Evolutionary conservation across 176 grass and related monocot species (phyloP).

Genomic region (Eragrostis nindensis): DNA sequence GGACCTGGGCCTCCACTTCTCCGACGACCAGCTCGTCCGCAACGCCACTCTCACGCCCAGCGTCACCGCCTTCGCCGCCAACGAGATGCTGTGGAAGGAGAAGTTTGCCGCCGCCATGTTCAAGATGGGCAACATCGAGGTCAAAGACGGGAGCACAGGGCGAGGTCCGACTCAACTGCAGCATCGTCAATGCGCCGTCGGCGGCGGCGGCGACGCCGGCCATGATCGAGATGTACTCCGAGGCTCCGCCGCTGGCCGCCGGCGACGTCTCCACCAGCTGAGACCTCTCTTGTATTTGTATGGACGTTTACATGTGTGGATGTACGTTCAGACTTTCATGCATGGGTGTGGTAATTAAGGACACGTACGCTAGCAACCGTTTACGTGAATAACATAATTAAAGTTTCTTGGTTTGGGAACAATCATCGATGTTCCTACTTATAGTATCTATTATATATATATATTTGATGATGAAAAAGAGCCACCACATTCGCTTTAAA

Average conservation of each 20-base stretch:
- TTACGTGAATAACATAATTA: too few relatives aligned
- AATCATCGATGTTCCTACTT: too few relatives aligned
- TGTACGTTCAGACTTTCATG: too few relatives aligned
- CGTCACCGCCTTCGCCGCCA: slow-evolving; percentile 29
- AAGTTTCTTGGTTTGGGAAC: too few relatives aligned
- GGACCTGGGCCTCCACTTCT: slow-evolving; percentile 58
- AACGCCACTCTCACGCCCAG: slow-evolving; percentile 24
- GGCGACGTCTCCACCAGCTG: slow-evolving; percentile 17
- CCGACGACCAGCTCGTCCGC: slow-evolving; percentile 59
- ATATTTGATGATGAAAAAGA: too few relatives aligned
- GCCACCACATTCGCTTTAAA: too few relatives aligned
- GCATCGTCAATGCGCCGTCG: slow-evolving; percentile 45
- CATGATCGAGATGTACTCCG: slow-evolving; percentile 17
- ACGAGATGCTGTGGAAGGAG: slow-evolving; percentile 48
- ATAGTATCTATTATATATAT: too few relatives aligned
- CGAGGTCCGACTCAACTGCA: slow-evolving; percentile 57
- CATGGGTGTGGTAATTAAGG: too few relatives aligned
- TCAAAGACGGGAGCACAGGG: slow-evolving; percentile 36
- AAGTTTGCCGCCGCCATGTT: slow-evolving; percentile 52
- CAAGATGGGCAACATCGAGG: slow-evolving; percentile 57
- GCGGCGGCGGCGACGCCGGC: not conserved
- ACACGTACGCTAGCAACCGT: too few relatives aligned
- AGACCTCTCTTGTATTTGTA: too few relatives aligned
- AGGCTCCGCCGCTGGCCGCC: too few relatives aligned
- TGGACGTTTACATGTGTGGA: too few relatives aligned